phyloP scores from a whole-genome alignment of 1,284 basidiomycete genomes.

The Sphaerobolus stellatus region DNA sequence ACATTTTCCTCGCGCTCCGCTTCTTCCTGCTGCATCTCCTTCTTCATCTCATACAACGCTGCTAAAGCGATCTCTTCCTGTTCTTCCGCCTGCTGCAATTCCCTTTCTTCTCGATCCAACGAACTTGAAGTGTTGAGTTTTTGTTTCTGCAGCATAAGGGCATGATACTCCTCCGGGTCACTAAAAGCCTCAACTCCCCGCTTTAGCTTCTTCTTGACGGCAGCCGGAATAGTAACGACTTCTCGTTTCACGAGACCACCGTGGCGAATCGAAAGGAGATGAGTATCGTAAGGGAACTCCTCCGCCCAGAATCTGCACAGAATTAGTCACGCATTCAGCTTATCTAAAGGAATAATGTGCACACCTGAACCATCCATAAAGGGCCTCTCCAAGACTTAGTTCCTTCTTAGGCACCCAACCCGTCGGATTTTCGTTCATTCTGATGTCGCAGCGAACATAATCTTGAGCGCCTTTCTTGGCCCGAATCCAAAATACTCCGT shows the following conservation, averaged over 20 bases:
- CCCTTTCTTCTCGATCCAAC: slow-evolving; percentile 11
- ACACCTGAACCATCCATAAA: slow-evolving; percentile 50
- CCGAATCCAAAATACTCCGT: slow-evolving; percentile 39
- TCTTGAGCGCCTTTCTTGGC: slow-evolving; percentile 19
- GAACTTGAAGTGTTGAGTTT: background rate
- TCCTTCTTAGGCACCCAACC: slow-evolving; percentile 25
- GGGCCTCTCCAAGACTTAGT: slow-evolving; percentile 27
- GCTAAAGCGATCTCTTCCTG: slow-evolving; percentile 15
- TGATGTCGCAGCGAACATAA: slow-evolving; percentile 37
- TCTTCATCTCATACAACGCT: slow-evolving; percentile 6
- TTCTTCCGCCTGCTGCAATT: slow-evolving; percentile 7
- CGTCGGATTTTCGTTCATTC: no score
- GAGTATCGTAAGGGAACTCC: slow-evolving; percentile 34
- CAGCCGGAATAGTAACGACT: slow-evolving; percentile 15
- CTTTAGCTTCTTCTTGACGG: slow-evolving; percentile 13
- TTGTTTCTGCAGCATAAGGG: background rate
- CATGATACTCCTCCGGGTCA: background rate
- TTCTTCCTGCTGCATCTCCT: slow-evolving; percentile 7
- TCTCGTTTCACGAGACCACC: slow-evolving; percentile 34
- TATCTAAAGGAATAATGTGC: slow-evolving; percentile 14
- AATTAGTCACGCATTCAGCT: background rate
- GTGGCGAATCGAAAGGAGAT: slow-evolving; percentile 40
- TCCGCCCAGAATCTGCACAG: slow-evolving; percentile 44
- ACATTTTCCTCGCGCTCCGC: background rate
- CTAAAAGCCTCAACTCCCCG: slow-evolving; percentile 7